Percentiles rank a stretch among this genome's conserved stretches.
Conservation (phyloP, 108 stramenopile species). For the Cyclotella atomus region DNA sequence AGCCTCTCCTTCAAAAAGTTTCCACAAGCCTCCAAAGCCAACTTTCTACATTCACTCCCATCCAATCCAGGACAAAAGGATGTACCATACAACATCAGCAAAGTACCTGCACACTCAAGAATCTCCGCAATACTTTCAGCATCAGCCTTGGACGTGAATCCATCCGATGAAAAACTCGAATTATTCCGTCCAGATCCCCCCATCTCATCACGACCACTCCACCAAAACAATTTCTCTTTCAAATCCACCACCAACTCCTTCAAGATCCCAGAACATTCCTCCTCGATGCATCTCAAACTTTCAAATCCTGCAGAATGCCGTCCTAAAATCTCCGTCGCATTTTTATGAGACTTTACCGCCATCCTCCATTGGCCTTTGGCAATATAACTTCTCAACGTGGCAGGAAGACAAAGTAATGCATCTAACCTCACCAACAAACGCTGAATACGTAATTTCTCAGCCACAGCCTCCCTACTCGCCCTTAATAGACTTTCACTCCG, state of each 20-base stretch:
- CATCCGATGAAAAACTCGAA: background rate
- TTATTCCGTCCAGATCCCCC: background rate
- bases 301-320: conserved; percentile 86
- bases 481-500: conserved; percentile 62
- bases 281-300: conserved; percentile 78
- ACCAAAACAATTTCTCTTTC: conserved; percentile 60
- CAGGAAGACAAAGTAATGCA: conserved; percentile 73
- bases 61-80: conserved; percentile 38
- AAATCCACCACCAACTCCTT: conserved; percentile 49
- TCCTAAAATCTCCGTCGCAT: conserved; percentile 69
- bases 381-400: conserved; percentile 67
- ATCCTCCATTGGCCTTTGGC: conserved; percentile 56
- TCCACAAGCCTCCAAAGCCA: conserved; percentile 64
- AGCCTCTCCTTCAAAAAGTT: conserved; percentile 61
- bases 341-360: conserved; percentile 66
- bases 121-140: conserved; percentile 72
- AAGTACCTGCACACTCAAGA: conserved; percentile 84
- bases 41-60: conserved; percentile 57
- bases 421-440: conserved; percentile 81
- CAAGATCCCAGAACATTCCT: conserved; percentile 74
- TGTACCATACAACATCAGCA: conserved; percentile 57
- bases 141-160: conserved; percentile 7
- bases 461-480: conserved; percentile 70
- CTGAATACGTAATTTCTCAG: conserved; percentile 81
- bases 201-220: too few species aligned